A percentile compares a stretch with the other conserved stretches of the same genome.
These are phyloP conservation scores for Candolleomyces eurysporus DNA, from an alignment of 768 basidiomycete species.

Conservation along the genomic window DNA sequence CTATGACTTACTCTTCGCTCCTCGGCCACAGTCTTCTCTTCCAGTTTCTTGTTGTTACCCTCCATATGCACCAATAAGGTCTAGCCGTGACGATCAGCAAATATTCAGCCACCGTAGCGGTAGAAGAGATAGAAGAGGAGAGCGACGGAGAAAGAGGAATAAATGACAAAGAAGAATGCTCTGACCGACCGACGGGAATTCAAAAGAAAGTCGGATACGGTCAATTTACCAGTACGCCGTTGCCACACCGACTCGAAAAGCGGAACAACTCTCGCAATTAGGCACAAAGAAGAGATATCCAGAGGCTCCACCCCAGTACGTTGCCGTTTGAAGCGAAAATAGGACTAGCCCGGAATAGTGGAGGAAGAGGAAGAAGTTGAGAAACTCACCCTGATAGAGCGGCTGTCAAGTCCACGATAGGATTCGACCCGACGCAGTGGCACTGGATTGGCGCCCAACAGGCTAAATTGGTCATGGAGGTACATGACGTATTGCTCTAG, in stretches of 20 bases:
- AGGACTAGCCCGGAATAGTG: background rate
- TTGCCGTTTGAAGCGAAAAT: background rate
- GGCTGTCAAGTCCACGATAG: constrained; percentile 56
- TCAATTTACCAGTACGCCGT: background rate
- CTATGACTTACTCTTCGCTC: constrained; percentile 48
- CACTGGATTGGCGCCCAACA: constrained; percentile 45
- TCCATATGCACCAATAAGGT: constrained; percentile 74
- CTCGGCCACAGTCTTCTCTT: constrained; percentile 48
- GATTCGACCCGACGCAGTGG: constrained; percentile 48
- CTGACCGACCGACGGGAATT: background rate
- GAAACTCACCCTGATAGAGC: constrained; percentile 56
- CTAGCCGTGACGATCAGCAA: constrained; percentile 24
- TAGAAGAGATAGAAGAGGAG: constrained; percentile 6
- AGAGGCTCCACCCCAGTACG: background rate
- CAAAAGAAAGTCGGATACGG: background rate
- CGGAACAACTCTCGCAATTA: background rate
- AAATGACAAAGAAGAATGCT: background rate
- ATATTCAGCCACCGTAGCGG: constrained; percentile 9
- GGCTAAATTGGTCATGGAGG: constrained; percentile 58
- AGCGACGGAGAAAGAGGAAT: background rate
- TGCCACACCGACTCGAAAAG: background rate
- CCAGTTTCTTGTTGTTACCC: constrained; percentile 47
- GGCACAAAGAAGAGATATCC: background rate
- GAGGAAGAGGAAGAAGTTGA: background rate
- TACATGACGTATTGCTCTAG: constrained; percentile 69